Conservation (phyloP, 1,139 yeast species). For the Dujonia santamariae region DNA sequence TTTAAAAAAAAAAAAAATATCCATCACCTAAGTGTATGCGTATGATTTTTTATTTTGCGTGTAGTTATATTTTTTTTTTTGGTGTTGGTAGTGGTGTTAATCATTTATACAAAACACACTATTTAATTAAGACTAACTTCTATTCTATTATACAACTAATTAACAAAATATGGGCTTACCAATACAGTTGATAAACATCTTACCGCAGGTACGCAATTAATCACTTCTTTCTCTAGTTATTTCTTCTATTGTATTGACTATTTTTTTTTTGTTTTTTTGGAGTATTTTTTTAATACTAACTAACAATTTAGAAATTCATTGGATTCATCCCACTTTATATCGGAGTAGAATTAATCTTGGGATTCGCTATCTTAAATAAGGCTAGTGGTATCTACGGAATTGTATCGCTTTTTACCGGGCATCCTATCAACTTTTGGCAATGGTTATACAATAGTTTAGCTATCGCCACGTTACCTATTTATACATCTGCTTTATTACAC, state of each 20-base stretch:
- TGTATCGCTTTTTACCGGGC: conserved; percentile 84
- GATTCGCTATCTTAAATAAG: conserved; percentile 78
- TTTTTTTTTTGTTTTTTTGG: too few relatives aligned
- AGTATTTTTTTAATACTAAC: conserved; percentile 6
- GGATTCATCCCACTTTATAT: conserved; percentile 72
- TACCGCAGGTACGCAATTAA: conserved; percentile 26
- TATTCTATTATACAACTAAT: too few relatives aligned
- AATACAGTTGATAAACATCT: conserved; percentile 14
- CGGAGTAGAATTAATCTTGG: conserved; percentile 84
- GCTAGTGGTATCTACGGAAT: conserved; percentile 89
- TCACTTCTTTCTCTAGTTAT: too few relatives aligned
- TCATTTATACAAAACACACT: too few relatives aligned
- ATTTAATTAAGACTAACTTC: too few relatives aligned
- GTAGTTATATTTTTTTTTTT: too few relatives aligned
- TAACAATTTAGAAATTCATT: conserved; percentile 44
- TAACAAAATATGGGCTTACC: conserved; percentile 13
- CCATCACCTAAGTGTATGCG: too few relatives aligned
- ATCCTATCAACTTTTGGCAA: conserved; percentile 78
- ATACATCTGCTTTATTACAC: conserved; percentile 56
- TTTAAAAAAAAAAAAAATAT: too few relatives aligned
- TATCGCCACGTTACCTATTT: conserved; percentile 61
- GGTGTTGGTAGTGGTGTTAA: too few relatives aligned
- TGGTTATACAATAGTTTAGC: conserved; percentile 78
- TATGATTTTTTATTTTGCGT: too few relatives aligned
- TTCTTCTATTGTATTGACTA: too few relatives aligned